phyloP scores from a whole-genome alignment of 192 early-diverging fungal species.

The Coemansia umbellata region DNA sequence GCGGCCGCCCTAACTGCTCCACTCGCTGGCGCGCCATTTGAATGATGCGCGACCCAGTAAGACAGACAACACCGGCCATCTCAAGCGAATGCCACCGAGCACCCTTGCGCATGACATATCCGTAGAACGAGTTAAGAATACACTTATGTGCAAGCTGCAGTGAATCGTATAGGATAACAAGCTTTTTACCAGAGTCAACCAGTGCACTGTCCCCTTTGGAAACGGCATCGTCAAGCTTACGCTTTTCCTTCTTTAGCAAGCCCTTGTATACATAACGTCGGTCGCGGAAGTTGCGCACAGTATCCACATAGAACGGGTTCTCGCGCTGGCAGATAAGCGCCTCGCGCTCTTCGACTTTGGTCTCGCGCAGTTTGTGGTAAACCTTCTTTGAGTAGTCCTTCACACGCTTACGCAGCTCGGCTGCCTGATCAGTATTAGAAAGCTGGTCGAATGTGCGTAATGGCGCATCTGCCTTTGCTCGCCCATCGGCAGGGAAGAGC shows the following conservation, averaged over 20 bases:
- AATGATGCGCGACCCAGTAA: conserved; percentile 95
- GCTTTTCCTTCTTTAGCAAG: conserved; percentile 88
- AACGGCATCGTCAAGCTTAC: conserved; percentile 69
- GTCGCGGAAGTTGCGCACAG: conserved; percentile 94
- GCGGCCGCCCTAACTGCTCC: conserved; percentile 87
- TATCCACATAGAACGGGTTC: conserved; percentile 97
- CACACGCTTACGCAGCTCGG: conserved; percentile 73
- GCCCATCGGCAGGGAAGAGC: conserved; percentile 62
- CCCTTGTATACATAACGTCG: conserved; percentile 98
- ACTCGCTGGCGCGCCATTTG: conserved; percentile 91
- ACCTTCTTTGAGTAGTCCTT: conserved; percentile 85
- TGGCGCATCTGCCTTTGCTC: conserved; percentile 45
- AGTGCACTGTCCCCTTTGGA: conserved; percentile 60
- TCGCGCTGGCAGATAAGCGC: conserved; percentile 96
- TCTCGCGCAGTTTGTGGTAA: conserved; percentile 79
- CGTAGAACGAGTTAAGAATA: conserved; percentile 93
- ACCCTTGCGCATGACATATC: conserved; percentile 99
- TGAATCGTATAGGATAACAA: conserved; percentile 95
- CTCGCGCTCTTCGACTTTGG: conserved; percentile 76
- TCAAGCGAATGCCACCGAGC: conserved; percentile 98
- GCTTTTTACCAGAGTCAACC: conserved; percentile 81
- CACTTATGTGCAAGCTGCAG: conserved; percentile 98
- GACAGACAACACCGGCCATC: conserved; percentile 98
- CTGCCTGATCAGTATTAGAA: conserved; percentile 60
- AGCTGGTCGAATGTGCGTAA: conserved; percentile 66